Conservation (phyloP, 2,329 filamentous ascomycete genomes). For the Paraconiothyrium brasiliense region DNA sequence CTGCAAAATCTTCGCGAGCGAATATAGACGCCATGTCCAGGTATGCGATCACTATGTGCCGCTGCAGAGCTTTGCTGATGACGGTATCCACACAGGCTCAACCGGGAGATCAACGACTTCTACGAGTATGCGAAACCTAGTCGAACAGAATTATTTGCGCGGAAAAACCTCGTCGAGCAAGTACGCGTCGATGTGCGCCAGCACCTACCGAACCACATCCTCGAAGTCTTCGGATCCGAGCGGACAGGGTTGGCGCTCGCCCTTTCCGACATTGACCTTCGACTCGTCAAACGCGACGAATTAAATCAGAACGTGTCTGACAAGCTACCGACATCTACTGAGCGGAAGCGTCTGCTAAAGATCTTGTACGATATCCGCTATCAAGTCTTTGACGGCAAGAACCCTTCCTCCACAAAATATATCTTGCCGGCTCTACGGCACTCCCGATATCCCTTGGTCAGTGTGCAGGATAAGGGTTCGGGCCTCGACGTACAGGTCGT, state of each 20-base stretch:
- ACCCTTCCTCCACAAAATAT: conserved; percentile 19
- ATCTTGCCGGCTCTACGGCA: conserved; percentile 32
- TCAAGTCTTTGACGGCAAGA: not conserved
- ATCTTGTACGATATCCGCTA: conserved; percentile 18
- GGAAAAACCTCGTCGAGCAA: conserved; percentile 46
- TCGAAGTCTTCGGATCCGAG: conserved; percentile 64
- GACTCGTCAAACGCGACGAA: conserved; percentile 36
- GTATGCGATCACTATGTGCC: conserved; percentile 21
- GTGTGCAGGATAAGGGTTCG: conserved; percentile 55
- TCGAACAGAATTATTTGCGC: conserved; percentile 52
- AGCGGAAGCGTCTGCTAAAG: conserved; percentile 18
- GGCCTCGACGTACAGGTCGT: conserved; percentile 64
- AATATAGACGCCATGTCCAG: conserved; percentile 11
- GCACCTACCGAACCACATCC: conserved; percentile 34
- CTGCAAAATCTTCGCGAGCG: conserved; percentile 7
- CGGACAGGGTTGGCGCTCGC: conserved; percentile 61
- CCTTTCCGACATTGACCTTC: conserved; percentile 65
- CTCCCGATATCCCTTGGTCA: conserved; percentile 53
- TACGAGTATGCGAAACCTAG: conserved; percentile 49
- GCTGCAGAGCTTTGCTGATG: not conserved
- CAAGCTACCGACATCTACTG: conserved; percentile 25
- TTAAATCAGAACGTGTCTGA: conserved; percentile 15
- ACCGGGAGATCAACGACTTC: conserved; percentile 39
- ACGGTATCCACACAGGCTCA: conserved; percentile 28
- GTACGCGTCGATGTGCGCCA: conserved; percentile 29